A percentile compares a stretch with the other conserved stretches of the same genome.
Evolutionary conservation across 2,329 filamentous ascomycete species (phyloP).

Genomic region (Parastagonospora nodorum): DNA sequence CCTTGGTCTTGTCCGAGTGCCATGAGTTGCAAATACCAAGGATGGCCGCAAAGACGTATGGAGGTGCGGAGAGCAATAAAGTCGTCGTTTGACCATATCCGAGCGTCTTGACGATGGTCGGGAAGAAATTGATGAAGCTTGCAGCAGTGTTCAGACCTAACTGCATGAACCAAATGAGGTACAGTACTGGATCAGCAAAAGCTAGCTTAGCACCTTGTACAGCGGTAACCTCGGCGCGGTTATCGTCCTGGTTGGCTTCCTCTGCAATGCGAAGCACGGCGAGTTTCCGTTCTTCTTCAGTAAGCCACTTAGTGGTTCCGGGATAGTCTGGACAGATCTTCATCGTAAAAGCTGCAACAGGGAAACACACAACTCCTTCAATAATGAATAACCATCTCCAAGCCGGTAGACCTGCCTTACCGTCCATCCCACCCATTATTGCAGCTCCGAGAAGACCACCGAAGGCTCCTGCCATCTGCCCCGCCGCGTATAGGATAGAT

Average conservation of each 20-base stretch:
- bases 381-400: conserved; percentile 41
- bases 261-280: conserved; percentile 9
- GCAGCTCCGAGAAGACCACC: conserved; percentile 61
- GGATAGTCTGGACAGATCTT: conserved; percentile 56
- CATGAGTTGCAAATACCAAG: conserved; percentile 35
- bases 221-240: background rate
- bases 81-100: conserved; percentile 59
- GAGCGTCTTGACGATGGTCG: conserved; percentile 63
- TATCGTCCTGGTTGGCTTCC: conserved; percentile 10
- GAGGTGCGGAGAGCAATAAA: conserved; percentile 61
- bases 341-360: conserved; percentile 38
- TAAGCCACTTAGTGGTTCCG: conserved; percentile 53
- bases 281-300: conserved; percentile 42
- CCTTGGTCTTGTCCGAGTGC: conserved; percentile 49
- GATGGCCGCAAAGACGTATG: conserved; percentile 46
- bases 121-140: conserved; percentile 66
- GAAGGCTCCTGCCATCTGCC: conserved; percentile 55
- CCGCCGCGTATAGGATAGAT: conserved; percentile 59
- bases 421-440: conserved; percentile 48
- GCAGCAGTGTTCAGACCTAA: conserved; percentile 44
- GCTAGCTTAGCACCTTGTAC: conserved; percentile 53
- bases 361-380: conserved; percentile 12
- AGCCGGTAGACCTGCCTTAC: conserved; percentile 33
- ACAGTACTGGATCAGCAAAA: conserved; percentile 56
- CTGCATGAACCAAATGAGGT: conserved; percentile 60